Percentiles rank a stretch among this genome's conserved stretches.
Evolutionary conservation across 495 filamentous ascomycete species (phyloP).

Genomic region (Penicillium pancosmium): DNA sequence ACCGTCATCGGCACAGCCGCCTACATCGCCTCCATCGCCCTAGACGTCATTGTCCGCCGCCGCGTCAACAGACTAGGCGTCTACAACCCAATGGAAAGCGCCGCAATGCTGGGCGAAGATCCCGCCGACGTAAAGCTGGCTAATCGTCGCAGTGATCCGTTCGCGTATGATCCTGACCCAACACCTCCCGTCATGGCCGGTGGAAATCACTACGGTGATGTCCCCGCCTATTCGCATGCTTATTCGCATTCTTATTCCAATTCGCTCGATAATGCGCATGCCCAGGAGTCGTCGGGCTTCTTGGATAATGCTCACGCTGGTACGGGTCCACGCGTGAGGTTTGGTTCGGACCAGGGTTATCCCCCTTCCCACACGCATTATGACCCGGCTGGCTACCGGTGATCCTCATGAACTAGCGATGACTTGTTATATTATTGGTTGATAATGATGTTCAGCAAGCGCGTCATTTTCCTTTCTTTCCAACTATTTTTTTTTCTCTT

Average conservation of each 20-base stretch:
- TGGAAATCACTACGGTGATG: constrained; percentile 10
- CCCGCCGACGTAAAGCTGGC: constrained; percentile 37
- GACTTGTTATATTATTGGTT: background rate
- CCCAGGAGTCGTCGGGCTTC: constrained; percentile 34
- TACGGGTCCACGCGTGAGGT: constrained; percentile 19
- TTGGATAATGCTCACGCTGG: constrained; percentile 28
- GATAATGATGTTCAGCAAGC: constrained; percentile 15
- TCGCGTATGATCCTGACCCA: constrained; percentile 14
- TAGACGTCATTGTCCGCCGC: constrained; percentile 54
- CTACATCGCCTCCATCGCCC: constrained; percentile 48
- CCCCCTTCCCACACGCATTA: constrained; percentile 34
- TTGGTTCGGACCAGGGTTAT: constrained; percentile 31
- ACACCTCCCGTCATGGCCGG: constrained; percentile 4
- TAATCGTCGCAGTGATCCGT: constrained; percentile 24
- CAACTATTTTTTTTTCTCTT: constrained; percentile 4
- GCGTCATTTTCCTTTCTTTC: constrained; percentile 23
- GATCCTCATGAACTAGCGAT: constrained; percentile 10
- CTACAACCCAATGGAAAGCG: constrained; percentile 46
- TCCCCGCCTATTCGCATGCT: background rate
- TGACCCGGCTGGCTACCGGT: constrained; percentile 41
- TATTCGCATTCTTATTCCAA: constrained; percentile 6
- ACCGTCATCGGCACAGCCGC: constrained; percentile 51
- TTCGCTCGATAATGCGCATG: constrained; percentile 24
- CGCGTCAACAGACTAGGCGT: constrained; percentile 47
- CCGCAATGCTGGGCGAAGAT: constrained; percentile 27